Conservation (phyloP, 2,329 filamentous ascomycete genomes). For the Penicillium sp. region DNA sequence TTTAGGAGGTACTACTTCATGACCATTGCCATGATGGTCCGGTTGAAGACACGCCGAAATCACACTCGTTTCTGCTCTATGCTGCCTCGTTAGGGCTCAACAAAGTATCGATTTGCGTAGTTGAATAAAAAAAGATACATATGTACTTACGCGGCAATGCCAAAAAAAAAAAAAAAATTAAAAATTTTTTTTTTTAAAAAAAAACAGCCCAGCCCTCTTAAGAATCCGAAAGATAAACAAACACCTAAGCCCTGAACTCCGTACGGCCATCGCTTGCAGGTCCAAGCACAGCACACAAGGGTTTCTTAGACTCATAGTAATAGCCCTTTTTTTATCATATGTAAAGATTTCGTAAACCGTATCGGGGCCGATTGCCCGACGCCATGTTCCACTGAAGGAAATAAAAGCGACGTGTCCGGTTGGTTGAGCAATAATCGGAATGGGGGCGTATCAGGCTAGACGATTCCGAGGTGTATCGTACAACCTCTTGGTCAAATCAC, state of each 20-base stretch:
- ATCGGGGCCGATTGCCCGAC: neutral
- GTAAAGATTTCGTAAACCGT: constrained; percentile 1
- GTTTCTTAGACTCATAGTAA: neutral
- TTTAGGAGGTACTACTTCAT: neutral
- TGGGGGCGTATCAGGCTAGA: neutral
- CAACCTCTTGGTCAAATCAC: neutral
- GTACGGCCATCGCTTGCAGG: neutral
- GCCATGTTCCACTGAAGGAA: neutral
- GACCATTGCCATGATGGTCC: neutral
- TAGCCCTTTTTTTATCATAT: constrained; percentile 19
- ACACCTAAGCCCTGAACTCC: constrained; percentile 1
- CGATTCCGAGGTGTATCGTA: neutral
- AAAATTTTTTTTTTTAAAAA: no score
- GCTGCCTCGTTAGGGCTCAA: no score
- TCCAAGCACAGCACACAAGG: neutral
- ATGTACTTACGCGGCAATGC: neutral
- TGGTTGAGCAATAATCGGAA: neutral
- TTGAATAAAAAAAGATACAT: neutral
- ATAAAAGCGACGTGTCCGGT: neutral
- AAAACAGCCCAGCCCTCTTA: neutral
- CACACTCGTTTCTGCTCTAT: neutral
- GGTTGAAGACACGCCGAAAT: neutral
- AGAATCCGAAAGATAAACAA: neutral
- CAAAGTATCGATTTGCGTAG: neutral
- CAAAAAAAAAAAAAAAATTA: no score